These are phyloP conservation scores for Pistacia atlantica DNA, from an alignment of 345 rosid genomes.

Conservation along the genomic window DNA sequence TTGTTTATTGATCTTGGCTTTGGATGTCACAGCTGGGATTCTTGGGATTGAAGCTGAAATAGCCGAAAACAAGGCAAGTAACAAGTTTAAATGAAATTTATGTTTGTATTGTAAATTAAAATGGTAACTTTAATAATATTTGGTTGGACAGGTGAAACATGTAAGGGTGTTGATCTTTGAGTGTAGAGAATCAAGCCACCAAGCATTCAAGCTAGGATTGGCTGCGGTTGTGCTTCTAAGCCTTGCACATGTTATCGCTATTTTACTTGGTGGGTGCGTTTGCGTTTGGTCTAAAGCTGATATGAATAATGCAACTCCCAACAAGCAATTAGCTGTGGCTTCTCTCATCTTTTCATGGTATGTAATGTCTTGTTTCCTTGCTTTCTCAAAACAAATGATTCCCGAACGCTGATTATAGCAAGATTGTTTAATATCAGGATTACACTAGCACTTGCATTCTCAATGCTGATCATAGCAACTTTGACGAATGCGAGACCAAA, in stretches of 20 bases:
- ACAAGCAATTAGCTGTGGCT: constrained; percentile 45
- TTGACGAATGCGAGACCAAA: constrained; percentile 63
- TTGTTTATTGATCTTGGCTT: constrained; percentile 48
- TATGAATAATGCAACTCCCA: too few species aligned
- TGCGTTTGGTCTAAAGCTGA: too few species aligned
- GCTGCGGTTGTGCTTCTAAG: too few species aligned
- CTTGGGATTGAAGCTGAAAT: constrained; percentile 62
- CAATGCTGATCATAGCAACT: constrained; percentile 72
- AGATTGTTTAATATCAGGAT: constrained; percentile 45
- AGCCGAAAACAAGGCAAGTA: constrained; percentile 55
- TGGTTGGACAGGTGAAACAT: constrained; percentile 62
- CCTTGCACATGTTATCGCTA: too few species aligned
- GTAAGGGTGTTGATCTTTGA: constrained; percentile 70
- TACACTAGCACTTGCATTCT: constrained; percentile 61
- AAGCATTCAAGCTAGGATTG: constrained; percentile 33
- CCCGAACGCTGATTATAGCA: neutral
- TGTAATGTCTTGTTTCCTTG: neutral
- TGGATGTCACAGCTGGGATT: constrained; percentile 61
- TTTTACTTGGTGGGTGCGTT: too few species aligned
- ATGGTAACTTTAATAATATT: neutral
- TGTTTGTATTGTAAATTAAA: too few species aligned
- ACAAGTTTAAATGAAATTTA: neutral
- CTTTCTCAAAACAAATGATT: neutral
- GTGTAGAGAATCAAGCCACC: constrained; percentile 75
- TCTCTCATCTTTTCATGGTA: constrained; percentile 90